Evolutionary conservation across 106 monocot species (phyloP).

Genomic region (Iris macrosiphon): DNA sequence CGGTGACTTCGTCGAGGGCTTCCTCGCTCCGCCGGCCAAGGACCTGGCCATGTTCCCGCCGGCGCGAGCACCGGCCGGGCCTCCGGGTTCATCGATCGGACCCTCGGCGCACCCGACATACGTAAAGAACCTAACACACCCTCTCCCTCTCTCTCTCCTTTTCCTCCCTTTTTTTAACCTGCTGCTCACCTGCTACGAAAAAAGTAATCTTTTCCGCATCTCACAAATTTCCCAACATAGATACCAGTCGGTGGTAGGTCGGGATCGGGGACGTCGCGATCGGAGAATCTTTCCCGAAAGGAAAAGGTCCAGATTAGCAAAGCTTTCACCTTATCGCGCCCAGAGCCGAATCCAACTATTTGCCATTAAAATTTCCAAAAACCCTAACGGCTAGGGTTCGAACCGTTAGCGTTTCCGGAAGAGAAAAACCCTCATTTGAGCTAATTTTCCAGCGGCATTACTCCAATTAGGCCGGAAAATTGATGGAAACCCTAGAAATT

Average conservation of each 20-base stretch:
- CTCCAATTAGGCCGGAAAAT: no score
- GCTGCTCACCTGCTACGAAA: no score
- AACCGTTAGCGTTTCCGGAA: no score
- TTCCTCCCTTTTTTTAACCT: no score
- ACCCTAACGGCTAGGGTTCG: no score
- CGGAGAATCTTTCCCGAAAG: background rate
- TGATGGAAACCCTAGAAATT: conserved; percentile 2
- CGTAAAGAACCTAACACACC: background rate
- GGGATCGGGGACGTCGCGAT: background rate
- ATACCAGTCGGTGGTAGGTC: no score
- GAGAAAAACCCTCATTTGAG: background rate
- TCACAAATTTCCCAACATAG: background rate
- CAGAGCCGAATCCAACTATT: background rate
- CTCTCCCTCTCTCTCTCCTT: background rate
- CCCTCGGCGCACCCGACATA: conserved; percentile 56
- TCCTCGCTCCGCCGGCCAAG: conserved; percentile 2
- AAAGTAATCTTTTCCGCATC: conserved; percentile 2
- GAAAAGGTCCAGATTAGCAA: conserved; percentile 1
- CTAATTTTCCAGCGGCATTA: no score
- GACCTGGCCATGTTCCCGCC: conserved; percentile 44
- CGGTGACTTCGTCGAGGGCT: conserved; percentile 25
- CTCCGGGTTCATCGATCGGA: conserved; percentile 49
- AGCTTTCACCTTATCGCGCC: no score
- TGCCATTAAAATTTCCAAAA: background rate
- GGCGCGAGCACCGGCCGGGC: conserved; percentile 51